These are phyloP conservation scores for Fraxinus dipetala DNA, from an alignment of 305 asterid species.

Conservation along the genomic window DNA sequence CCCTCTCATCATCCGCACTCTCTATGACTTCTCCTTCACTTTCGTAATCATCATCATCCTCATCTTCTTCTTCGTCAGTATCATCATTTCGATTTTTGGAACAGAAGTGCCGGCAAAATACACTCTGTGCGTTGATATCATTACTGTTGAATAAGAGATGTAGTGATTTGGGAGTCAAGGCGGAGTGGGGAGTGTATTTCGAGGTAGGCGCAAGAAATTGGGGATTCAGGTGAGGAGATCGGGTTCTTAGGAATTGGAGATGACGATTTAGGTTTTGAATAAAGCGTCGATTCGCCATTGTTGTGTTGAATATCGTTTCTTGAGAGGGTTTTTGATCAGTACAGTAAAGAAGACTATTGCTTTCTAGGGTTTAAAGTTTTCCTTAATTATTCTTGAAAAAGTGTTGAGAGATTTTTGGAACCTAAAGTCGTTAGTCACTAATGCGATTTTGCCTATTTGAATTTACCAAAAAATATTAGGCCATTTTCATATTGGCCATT, in stretches of 20 bases:
- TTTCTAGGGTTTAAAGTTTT: not conserved
- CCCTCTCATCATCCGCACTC: slow-evolving; percentile 15
- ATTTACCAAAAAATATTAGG: not conserved
- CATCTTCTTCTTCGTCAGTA: slow-evolving; percentile 27
- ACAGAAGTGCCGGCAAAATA: slow-evolving; percentile 34
- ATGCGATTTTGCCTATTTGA: not conserved
- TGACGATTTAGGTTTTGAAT: slow-evolving; percentile 42
- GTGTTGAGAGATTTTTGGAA: not conserved
- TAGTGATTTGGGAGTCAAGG: slow-evolving; percentile 18
- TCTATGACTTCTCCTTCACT: slow-evolving; percentile 26
- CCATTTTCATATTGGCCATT: not conserved
- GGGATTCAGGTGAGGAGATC: slow-evolving; percentile 27
- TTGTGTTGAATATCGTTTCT: slow-evolving; percentile 10
- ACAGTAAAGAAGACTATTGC: not conserved
- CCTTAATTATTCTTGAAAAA: not conserved
- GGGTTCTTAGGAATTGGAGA: slow-evolving; percentile 35
- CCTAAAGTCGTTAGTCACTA: not conserved
- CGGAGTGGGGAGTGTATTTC: slow-evolving; percentile 24
- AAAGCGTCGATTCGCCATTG: slow-evolving; percentile 79
- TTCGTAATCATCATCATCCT: slow-evolving; percentile 40
- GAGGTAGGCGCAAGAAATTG: slow-evolving; percentile 30
- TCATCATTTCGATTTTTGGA: slow-evolving; percentile 29
- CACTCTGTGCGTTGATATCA: slow-evolving; percentile 14
- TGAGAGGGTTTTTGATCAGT: not conserved
- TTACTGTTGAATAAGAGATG: slow-evolving; percentile 18